Evolutionary conservation across 139 green algal species (phyloP), one percentile per base, ranked within the genome.

Genomic region (Spirogloea muscicola): DNA sequence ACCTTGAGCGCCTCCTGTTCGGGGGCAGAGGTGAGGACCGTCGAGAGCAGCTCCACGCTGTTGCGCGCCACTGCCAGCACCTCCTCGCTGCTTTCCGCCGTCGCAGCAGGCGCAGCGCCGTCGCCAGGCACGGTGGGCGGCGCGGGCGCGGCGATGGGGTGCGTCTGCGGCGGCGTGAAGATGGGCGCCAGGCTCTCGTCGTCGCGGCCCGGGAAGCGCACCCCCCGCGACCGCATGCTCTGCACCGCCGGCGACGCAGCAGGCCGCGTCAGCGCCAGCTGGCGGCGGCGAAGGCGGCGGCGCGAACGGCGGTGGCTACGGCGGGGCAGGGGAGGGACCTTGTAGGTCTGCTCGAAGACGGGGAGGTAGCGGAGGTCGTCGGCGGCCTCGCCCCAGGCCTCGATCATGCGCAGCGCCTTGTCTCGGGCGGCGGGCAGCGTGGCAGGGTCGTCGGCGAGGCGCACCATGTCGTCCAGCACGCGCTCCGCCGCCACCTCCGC

Each of bases 401-500:
- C 69, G 21, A 77, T 63, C 69, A 77, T 43, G n/a, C 21, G 57
- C 16, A 77, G 34, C 39, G 41, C 49, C 52, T 77, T 77, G 25
- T 69, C 39, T 3, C 69, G 33, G 18, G 66, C 27, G 18, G 48
- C n/a, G 9, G 52, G n/a, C n/a, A 39, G 25, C 5, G n/a, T 33
- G 9, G 3, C 2, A 6, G 33, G 13, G 9, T 77, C 69, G 18
- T 70, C 55, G n/a, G 18, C 55, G 3, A 64, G 2, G 18, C n/a
- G 33, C 52, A 77, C 69, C 69, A 77, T 69, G 13, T 71, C 69
- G 36, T 77, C 69, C 33, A 77, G 57, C 36, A 77, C 69, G n/a
- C 51, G 33, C 55, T 69, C 69, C 6, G 61, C 21, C 34, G 69
- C 69, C 49, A 77, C 60, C 34, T 77, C 69, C 9, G 69, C 38